Base-by-base conservation (phyloP, 2,329 filamentous ascomycete species). In the Herpotrichia juniperi region DNA sequence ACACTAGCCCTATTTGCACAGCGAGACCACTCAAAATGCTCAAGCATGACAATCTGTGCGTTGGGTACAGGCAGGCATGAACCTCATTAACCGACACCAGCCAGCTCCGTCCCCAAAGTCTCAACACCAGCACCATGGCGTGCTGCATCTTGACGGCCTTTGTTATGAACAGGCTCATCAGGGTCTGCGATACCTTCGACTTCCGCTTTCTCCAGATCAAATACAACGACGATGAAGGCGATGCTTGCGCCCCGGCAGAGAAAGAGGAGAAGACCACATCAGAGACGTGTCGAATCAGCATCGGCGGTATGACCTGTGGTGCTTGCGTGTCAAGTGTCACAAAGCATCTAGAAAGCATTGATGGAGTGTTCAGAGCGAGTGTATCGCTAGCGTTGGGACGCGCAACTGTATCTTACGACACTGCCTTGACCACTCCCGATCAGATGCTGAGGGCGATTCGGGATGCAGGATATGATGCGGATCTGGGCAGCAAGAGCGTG, bases 261-360 rank as follows among this genome's bases (percentile, higher is more conserved):
- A 16, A 8, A 9, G 21, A 35, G 6, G 30, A 7, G 17, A 12
- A 24, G 5, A 28, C 45, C 11, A 21, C 30, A n/a, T 35, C 30
- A n/a, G 30, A 25, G 8, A 44, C 46, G 16, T 37, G 30, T 11
- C 39, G 48, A 17, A 40, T 59, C 4, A 51, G 32, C 10, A 53
- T 61, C 14, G 26, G 19, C 12, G 56, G 58, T 6, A 59, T 59
- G 56, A 55, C 49, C 12, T 61, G 58, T 42, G 51, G 34, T 16
- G 53, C 56, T 9, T 59, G 58, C 32, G 43, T 43, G 19, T 39
- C 46, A 32, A 52, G 32, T 6, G 48, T 55, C 9, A 49, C 51
- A 32, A 25, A 45, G 2, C 39, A 44, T n/a, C 21, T 55, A n/a
- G 42, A 48, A 14, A 16, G 42, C 9, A 11, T 55, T 8, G 12